Evolutionary conservation across 768 basidiomycete genomes (phyloP), one percentile per base, ranked within the genome.

Genomic region (Sutorius australiensis): DNA sequence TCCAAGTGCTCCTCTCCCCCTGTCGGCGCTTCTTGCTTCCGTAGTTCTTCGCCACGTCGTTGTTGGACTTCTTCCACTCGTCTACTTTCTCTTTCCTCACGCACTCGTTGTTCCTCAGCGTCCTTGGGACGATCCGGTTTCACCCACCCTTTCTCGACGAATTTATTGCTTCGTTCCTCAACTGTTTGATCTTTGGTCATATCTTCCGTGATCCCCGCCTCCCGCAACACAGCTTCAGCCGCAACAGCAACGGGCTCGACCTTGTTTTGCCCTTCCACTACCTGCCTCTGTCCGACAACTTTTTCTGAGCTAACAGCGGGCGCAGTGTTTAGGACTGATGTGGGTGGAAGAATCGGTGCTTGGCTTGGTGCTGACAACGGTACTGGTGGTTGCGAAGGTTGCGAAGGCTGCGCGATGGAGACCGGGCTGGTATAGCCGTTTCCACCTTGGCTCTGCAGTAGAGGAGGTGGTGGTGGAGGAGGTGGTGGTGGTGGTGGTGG

Each of bases 281-380:
- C 77, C 32, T 65, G 64, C 48, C 75, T 74, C 43, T 77, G 76
- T 10, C 74, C 71, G 9, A 66, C 67, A 31, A 68, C 73, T 42
- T 31, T 65, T 36, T 64, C 68, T 44, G 72, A 69, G 39, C 64
- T 64, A 30, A 30, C 4, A 45, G 10, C 24, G 34, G 32, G 21
- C 27, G 21, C 16, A 16, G 17, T 37, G 27, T 31, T 36, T 32
- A 21, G n/a, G 7, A n/a, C 31, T 39, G 54, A 53, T 14, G 50
- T 30, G 13, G 44, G 24, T 4, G 67, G 50, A 34, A 51, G 19
- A 28, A 43, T 16, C 10, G 50, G 49, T 31, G 43, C 53, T 16
- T 63, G 60, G 9, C 41, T 58, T 3, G 43, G 24, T 3, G 40
- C 16, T 38, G 50, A 16, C 0, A 36, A 10, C 28, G 42, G 30